Evolutionary conservation across 495 filamentous ascomycete genomes (phyloP), one percentile per base, ranked within the genome.

Genomic region (Xylaria venustula): DNA sequence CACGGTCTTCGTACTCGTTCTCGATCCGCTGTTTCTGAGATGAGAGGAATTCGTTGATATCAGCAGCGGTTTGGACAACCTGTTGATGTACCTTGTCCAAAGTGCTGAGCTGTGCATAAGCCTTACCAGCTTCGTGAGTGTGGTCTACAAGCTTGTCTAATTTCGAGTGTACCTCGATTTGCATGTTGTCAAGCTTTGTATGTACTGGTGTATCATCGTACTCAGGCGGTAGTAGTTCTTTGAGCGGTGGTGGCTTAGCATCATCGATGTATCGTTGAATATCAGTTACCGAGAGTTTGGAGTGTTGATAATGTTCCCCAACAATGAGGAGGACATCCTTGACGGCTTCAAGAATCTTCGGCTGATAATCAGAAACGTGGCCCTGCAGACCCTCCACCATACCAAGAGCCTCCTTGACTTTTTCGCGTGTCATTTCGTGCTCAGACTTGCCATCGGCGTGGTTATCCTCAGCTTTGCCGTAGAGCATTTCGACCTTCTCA

Each of bases 61-160:
- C 90, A 22, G 85, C 86, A 0, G 93, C 89, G n/a, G 91, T 96
- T 45, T 86, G 79, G 70, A 90, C 87, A 44, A 99, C 92, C 62
- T 97, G 88, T 66, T 88, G 81, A 69, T 97, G 92, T 63, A 98
- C 93, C 67, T 92, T 84, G 64, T 96, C 91, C 8, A 99, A 82
- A 50, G 91, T 89, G 61, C 88, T 87, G 4, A 90, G 75, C 50
- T 88, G 86, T 3, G 81, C 73, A 58, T 85, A 81, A 2, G 83
- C 77, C 63, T 84, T 83, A 58, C 78, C 78, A 15, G 85, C 79
- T 46, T 68, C 71, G 1, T 82, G 71, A 54, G 88, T 85, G 62
- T 91, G 86, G 20, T 84, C 83, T 25, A 97, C 78, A 7, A 98
- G 80, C 63, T 83, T 86, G 71, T 98, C 88, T n/a, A 98, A 82